These are phyloP conservation scores for Thoreauomyces humboldtii DNA, from an alignment of 192 early-diverging fungal genomes.

Conservation along the genomic window DNA sequence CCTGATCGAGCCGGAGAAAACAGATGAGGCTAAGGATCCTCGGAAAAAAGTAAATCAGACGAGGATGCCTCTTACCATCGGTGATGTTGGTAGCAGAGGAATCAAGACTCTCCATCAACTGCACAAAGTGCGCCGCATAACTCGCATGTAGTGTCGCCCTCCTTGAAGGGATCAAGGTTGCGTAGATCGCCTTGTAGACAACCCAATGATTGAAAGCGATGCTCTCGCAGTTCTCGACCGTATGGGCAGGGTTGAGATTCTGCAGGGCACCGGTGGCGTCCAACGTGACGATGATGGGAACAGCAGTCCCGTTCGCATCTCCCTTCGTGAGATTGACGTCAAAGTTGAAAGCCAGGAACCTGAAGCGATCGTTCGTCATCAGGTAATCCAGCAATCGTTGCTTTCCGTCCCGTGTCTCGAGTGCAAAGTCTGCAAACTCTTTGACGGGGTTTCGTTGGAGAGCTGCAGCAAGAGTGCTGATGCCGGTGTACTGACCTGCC, in stretches of 20 bases:
- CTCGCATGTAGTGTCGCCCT: background rate
- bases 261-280: background rate
- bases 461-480: background rate
- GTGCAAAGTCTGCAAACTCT: slow-evolving; percentile 8
- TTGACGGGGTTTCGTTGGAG: slow-evolving; percentile 9
- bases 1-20: background rate
- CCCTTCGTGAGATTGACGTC: background rate
- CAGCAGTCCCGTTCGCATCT: background rate
- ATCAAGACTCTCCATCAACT: background rate
- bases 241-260: background rate
- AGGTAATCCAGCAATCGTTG: slow-evolving; percentile 10
- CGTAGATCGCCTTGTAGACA: slow-evolving; percentile 18
- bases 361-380: background rate
- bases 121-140: slow-evolving; percentile 1
- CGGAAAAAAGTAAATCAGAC: too few relatives aligned
- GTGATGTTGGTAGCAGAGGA: too few relatives aligned
- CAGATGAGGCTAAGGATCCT: too few relatives aligned
- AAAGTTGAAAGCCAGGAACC: slow-evolving; percentile 8
- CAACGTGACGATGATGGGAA: too few relatives aligned
- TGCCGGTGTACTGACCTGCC: slow-evolving; percentile 1
- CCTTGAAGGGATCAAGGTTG: background rate
- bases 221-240: background rate
- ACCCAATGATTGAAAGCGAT: slow-evolving; percentile 2
- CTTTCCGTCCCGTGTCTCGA: slow-evolving; percentile 1
- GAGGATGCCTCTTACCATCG: too few relatives aligned